Evolutionary conservation across 108 stramenopile species (phyloP), one percentile per base, ranked within the genome.

Genomic region (Pelagomonas calceolata): DNA sequence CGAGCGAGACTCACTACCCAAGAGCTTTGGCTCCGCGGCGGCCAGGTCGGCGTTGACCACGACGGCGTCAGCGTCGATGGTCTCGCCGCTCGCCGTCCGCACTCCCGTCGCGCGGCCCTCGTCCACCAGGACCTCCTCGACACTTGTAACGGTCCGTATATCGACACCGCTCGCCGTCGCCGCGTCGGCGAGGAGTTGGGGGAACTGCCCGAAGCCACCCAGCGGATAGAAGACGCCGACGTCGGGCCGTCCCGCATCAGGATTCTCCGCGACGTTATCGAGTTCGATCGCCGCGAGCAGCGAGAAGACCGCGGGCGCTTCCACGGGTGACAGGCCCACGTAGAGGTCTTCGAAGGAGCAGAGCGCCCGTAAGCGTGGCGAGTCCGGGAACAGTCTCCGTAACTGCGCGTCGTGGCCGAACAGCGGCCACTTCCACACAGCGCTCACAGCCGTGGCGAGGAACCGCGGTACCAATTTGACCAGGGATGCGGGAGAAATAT

Each of bases 291-390:
- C 94, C 36, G 92, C 87, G 33, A 94, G 77, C 36, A 94, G 77
- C 0, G 90, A 90, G 82, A 94, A 94, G 30, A 94, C 92, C 21
- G 92, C 93, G 18, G 93, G 92, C 36, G 94, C 94, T 26, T 88
- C 89, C 68, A 90, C 90, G 32, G 94, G 92, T 70, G 90, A 87
- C 30, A 95, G 73, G 3, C 90, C 93, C 5, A 93, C 94, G 75
- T 95, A 95, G 64, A 95, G 73, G 78, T 95, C 90, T 73, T 95
- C 92, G 73, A 95, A 95, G 72, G 89, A 91, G 9, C 90, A 87
- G 67, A 93, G 66, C 0, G 92, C 90, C 63, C 75, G 70, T 71
- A 78, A 67, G 32, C 76, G 76, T 0, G 36, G 35, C 4, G 15
- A 67, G 4, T 76, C 51, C 7, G 51, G 30, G 67, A 78, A 78